Base-by-base conservation (phyloP, 805 yeast genomes). In the Barnettozyma sp. region DNA sequence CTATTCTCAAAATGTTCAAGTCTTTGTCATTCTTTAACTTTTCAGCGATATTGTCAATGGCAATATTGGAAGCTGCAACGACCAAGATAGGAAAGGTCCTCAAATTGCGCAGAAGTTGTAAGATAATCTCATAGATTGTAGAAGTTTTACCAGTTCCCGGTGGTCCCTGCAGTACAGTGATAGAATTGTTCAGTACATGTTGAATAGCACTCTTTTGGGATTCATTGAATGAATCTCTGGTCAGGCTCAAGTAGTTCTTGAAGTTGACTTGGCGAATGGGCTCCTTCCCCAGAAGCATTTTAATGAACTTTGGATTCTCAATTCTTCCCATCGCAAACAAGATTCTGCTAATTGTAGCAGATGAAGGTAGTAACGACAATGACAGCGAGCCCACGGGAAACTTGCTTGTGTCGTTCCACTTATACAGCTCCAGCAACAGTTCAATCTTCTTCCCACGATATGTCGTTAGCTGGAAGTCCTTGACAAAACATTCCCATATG, bases 111-210 rank as follows among this genome's bases (percentile, higher is more conserved):
- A 78, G 60, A 40, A 77, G 62, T 47, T 76, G 78, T 33, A 76
- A 48, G 35, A 74, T 60, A 15, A 79, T 62, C 48, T 81, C 88
- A 33, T 78, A 75, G 19, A 82, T 59, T 0, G 87, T 81, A 30
- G 78, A 74, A 0, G 90, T 82, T 53, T 81, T 81, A 37, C 90
- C 90, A 0, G 90, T 82, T 11, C 88, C 90, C 3, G 88, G 88
- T 1, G 90, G 90, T 3, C 88, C 90, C 55, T 80, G 88, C 14
- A 82, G 63, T 13, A 81, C 46, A 3, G 77, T 75, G 26, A 66
- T 70, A 69, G 54, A 45, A 27, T 49, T 49, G 33, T 49, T 49
- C 34, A 49, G 31, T 14, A 49, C 54, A 21, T 49, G 54, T 24
- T 49, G 52, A 22, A 50, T 43, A 3, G 79, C 78, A 22, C 63